Evolutionary conservation across 2,329 filamentous ascomycete genomes (phyloP), one percentile per base, ranked within the genome.

Genomic region (Albifimbria verrucaria): DNA sequence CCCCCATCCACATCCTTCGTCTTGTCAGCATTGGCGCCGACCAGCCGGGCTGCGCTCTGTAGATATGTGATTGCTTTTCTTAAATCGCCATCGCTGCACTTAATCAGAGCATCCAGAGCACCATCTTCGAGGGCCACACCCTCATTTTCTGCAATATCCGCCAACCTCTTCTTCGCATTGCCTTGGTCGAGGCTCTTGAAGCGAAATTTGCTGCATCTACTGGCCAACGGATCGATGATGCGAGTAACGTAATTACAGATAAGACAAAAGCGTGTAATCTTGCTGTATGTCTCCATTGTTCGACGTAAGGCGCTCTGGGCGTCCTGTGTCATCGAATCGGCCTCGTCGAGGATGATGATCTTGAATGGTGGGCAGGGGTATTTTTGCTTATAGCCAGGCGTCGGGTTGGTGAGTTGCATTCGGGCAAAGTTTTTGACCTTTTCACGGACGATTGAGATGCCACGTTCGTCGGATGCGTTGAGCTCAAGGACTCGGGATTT

Each of bases 211-310:
- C 87, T 92, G 76, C 94, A 99, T 62, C 94, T 83, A 69, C 86
- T 92, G 1, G 94, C 94, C 21, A 99, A 76, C 7, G 94, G 95
- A 68, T 99, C 94, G 65, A 99, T 99, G 68, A 99, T 99, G 54
- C 94, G 81, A 3, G 94, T 97, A 45, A 99, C 94, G 65, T 99
- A 99, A 74, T 99, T 99, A 75, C 95, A 99, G 54, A 97, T 93
- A 42, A 99, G 79, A 68, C 94, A 97, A 72, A 99, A 99, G 15
- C 94, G 83, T 2, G 94, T 99, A 72, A 97, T 97, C 65, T 92
- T 92, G 70, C 85, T 90, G 72, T 97, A 97, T 45, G 92, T 96
- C 75, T 99, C 94, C 94, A 99, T 99, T 2, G 94, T 99, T 51
- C 95, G 83, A 59, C 94, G 82, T 53, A 99, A 78, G 5, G 95